These are phyloP conservation scores for Candida insectorum DNA, from an alignment of 805 yeast species.

Conservation along the genomic window DNA sequence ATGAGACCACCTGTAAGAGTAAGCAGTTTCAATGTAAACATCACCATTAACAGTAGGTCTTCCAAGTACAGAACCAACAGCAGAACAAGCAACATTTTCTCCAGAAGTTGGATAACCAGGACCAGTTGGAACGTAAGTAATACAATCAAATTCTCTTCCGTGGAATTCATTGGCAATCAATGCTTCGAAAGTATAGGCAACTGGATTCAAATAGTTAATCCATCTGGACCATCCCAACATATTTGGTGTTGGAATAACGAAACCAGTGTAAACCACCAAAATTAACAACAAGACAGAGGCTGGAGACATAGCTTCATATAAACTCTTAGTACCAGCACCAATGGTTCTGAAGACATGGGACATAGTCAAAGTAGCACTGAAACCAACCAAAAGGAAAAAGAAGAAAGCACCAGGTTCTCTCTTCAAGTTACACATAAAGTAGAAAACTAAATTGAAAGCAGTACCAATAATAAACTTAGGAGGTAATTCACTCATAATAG, in stretches of 20 bases:
- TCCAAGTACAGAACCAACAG: conserved; percentile 62
- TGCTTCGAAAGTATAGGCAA: conserved; percentile 49
- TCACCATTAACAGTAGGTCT: conserved; percentile 54
- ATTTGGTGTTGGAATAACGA: conserved; percentile 40
- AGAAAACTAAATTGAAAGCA: conserved; percentile 29
- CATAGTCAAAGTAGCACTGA: conserved; percentile 36
- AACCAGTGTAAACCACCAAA: conserved; percentile 55
- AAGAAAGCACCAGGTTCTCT: conserved; percentile 35
- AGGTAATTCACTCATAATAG: conserved; percentile 61
- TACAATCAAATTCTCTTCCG: conserved; percentile 53
- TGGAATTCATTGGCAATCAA: conserved; percentile 66
- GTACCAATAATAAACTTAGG: conserved; percentile 42
- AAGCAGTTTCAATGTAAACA: conserved; percentile 47
- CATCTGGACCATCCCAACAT: conserved; percentile 67
- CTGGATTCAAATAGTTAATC: conserved; percentile 42
- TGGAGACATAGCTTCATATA: conserved; percentile 45
- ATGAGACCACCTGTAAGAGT: conserved; percentile 52
- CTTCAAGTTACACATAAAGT: conserved; percentile 50
- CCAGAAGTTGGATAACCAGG: conserved; percentile 39
- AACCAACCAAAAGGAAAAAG: conserved; percentile 31
- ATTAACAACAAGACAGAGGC: conserved; percentile 47
- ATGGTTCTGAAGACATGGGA: conserved; percentile 41
- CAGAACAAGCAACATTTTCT: conserved; percentile 48
- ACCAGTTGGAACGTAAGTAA: conserved; percentile 57
- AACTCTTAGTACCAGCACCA: conserved; percentile 42